Evolutionary conservation across 768 basidiomycete species (phyloP).

Genomic region (Mycena vitilis): DNA sequence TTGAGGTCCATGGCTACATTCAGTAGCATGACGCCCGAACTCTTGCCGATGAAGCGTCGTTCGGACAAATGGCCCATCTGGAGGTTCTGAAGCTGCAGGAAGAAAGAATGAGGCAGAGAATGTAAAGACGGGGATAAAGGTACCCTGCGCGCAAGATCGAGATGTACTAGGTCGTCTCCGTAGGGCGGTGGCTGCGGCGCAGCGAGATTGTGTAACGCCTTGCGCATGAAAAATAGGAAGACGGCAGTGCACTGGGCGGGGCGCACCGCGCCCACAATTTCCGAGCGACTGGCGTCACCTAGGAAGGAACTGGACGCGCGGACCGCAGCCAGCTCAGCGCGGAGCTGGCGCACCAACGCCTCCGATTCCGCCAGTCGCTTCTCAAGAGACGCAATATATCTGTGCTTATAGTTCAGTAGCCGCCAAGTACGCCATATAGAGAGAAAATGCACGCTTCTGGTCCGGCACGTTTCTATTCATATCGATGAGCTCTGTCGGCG

Average conservation of each 20-base stretch:
- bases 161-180: constrained; percentile 26
- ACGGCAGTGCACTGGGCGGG: constrained; percentile 1
- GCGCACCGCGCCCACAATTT: no score
- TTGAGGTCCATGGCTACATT: constrained; percentile 16
- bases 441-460: no score
- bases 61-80: neutral
- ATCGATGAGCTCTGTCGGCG: no score
- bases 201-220: constrained; percentile 7
- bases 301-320: neutral
- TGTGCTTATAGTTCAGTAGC: neutral
- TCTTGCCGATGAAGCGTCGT: constrained; percentile 11
- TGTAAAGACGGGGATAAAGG: neutral
- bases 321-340: constrained; percentile 19
- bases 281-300: no score
- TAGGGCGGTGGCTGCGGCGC: constrained; percentile 20
- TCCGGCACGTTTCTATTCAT: no score
- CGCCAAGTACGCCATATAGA: no score
- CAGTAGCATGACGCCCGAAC: constrained; percentile 1
- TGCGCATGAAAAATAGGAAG: constrained; percentile 19
- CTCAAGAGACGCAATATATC: constrained; percentile 23
- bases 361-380: constrained; percentile 18
- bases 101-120: neutral
- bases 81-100: neutral
- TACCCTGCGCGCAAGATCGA: constrained; percentile 23
- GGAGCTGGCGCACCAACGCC: constrained; percentile 5